Base-by-base conservation (phyloP, 169 alveolate genomes). In the Cryptosporidium meleagridis region DNA sequence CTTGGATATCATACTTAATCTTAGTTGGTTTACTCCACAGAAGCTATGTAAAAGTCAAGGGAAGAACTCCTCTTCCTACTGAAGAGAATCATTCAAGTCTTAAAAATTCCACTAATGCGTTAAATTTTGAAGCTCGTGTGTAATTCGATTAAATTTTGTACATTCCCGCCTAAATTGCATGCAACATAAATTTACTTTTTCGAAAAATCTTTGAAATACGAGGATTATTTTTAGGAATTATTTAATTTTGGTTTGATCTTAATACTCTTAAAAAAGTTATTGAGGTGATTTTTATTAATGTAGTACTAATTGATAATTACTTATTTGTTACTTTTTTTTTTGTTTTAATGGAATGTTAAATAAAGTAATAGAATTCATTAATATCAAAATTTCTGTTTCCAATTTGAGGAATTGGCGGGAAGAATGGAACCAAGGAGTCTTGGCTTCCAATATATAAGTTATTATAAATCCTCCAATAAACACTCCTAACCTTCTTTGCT, bases 381-480 rank as follows among this genome's bases (percentile, higher is more conserved):
- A 31, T 73, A 29, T 4, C 26, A 55, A 53, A 73, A 2, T 9
- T 35, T 7, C 44, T 73, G 44, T 37, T 23, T 18, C 21, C 39
- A 1, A 26, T 9, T 23, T n/a, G 26, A 0, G 86, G 86, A 4
- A 73, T 41, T 18, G 26, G 37, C 1, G 99, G 99, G 91, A 91
- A 98, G 53, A 95, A 95, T 21, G 98, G 96, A 51, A 97, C 99
- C 91, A 98, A 91, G 26, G 99, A 98, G 92, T 98, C 99, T 94
- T 98, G 99, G 86, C 98, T 97, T 23, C 99, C 99, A 59, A 98
- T 96, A 94, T 99, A 99, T 85, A 98, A 95, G 93, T 97, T 97
- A 95, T 99, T 99, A 95, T 98, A 99, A 71, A 99, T 95, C 39
- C 98, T 97, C 99, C 99, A 99, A 93, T 98, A 99, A 0, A 75